Evolutionary conservation across 2,329 filamentous ascomycete species (phyloP).

Genomic region (Neofusicoccum cordaticola): DNA sequence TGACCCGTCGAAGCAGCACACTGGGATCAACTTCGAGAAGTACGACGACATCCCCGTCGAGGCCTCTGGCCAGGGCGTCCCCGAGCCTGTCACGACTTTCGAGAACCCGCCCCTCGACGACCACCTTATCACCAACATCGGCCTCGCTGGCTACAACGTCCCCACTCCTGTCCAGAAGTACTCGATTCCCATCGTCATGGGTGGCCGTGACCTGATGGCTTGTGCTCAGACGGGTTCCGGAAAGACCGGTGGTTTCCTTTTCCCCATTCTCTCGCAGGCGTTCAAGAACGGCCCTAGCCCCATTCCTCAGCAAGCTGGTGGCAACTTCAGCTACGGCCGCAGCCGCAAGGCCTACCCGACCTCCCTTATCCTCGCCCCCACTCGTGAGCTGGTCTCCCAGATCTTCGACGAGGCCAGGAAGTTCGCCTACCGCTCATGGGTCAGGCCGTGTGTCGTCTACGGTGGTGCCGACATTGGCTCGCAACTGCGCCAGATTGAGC

Average conservation of each 20-base stretch:
- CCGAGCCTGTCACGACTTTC: conserved; percentile 86
- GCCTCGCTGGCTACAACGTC: conserved; percentile 88
- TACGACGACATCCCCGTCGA: conserved; percentile 99
- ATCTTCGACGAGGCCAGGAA: conserved; percentile 98
- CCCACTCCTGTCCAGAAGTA: conserved; percentile 99
- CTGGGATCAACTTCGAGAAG: conserved; percentile 99
- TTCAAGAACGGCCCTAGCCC: conserved; percentile 83
- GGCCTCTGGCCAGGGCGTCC: conserved; percentile 89
- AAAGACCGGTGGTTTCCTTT: conserved; percentile 99
- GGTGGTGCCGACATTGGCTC: conserved; percentile 98
- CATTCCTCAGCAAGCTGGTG: conserved; percentile 60
- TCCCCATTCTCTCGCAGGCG: conserved; percentile 97
- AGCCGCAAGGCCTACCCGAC: conserved; percentile 98
- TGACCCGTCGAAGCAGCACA: conserved; percentile 92
- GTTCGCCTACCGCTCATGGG: conserved; percentile 98
- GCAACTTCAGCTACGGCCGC: conserved; percentile 70
- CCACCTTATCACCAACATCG: conserved; percentile 89
- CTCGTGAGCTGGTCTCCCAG: conserved; percentile 96
- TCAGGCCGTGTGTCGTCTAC: conserved; percentile 96
- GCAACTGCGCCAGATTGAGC: conserved; percentile 97
- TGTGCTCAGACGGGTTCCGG: conserved; percentile 99
- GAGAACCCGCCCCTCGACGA: conserved; percentile 93
- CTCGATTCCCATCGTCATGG: conserved; percentile 98
- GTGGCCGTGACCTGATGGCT: conserved; percentile 96
- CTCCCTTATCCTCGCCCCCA: conserved; percentile 91